Conservation (phyloP, 805 yeast species). For the Saccharomycopsis sp. region DNA sequence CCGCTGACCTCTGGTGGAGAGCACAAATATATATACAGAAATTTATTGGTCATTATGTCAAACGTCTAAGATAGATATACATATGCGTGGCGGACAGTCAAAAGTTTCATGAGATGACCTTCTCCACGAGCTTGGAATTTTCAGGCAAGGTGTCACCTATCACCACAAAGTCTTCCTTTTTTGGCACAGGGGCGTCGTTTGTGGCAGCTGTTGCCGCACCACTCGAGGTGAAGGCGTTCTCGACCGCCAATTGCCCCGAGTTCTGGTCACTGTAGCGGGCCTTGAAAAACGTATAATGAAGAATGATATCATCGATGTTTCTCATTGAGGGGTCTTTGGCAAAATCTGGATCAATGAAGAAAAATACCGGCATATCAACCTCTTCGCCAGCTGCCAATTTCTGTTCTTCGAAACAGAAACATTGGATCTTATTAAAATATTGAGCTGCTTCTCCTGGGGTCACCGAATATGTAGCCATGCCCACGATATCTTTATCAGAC, state of each 20-base stretch:
- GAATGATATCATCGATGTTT: conserved; percentile 79
- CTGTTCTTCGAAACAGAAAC: conserved; percentile 98
- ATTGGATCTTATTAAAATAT: conserved; percentile 93
- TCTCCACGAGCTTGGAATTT: not conserved
- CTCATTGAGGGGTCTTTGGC: conserved; percentile 90
- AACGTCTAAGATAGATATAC: too few species aligned
- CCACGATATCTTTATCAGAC: conserved; percentile 85
- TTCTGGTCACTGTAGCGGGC: conserved; percentile 30
- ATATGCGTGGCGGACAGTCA: too few species aligned
- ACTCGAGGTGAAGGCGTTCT: not conserved
- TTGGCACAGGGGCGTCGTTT: not conserved
- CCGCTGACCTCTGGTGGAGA: too few species aligned
- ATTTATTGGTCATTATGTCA: too few species aligned
- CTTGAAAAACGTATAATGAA: conserved; percentile 88
- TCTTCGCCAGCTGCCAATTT: conserved; percentile 91
- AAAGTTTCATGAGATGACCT: not conserved
- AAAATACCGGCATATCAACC: conserved; percentile 97
- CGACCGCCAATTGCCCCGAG: not conserved
- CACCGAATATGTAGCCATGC: conserved; percentile 97
- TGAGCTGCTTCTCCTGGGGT: conserved; percentile 96
- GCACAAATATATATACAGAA: too few species aligned
- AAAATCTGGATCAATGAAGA: conserved; percentile 93
- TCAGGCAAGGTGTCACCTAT: not conserved
- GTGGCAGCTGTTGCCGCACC: not conserved
- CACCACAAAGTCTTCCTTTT: conserved; percentile 1